A percentile compares a stretch with the other conserved stretches of the same genome.
Conservation (phyloP, 768 basidiomycete species). For the Amanita muscaria region DNA sequence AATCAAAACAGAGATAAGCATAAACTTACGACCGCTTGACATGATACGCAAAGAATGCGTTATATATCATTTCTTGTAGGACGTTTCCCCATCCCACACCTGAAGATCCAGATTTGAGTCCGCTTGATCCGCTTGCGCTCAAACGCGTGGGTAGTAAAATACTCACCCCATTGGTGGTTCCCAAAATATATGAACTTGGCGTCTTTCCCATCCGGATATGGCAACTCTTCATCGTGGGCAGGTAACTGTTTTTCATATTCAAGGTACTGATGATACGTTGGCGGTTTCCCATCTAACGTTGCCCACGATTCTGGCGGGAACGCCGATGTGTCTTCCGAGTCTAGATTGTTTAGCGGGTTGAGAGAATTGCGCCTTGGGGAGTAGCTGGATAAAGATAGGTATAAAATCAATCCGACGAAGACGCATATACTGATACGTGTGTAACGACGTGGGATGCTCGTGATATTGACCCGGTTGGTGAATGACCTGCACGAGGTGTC, state of each 20-base stretch:
- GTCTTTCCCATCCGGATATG: constrained; percentile 36
- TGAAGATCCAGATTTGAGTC: no score
- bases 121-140: no score
- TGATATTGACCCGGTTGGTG: not conserved
- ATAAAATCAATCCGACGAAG: not conserved
- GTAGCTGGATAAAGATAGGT: not conserved
- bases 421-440: not conserved
- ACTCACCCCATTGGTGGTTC: constrained; percentile 5
- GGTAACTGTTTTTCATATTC: constrained; percentile 35
- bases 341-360: no score
- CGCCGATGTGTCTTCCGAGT: not conserved
- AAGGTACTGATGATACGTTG: constrained; percentile 22
- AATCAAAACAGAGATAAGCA: no score
- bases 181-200: constrained; percentile 8
- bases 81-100: constrained; percentile 9
- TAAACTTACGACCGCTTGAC: constrained; percentile 8
- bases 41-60: constrained; percentile 8
- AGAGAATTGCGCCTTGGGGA: no score
- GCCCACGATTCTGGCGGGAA: constrained; percentile 5
- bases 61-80: constrained; percentile 7
- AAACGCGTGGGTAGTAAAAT: no score
- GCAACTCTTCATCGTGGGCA: constrained; percentile 39
- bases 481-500: not conserved
- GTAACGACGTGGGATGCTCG: not conserved
- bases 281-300: not conserved